phyloP scores from a whole-genome alignment of 1,139 yeast genomes.

The Entelexis paramagnoliae region DNA sequence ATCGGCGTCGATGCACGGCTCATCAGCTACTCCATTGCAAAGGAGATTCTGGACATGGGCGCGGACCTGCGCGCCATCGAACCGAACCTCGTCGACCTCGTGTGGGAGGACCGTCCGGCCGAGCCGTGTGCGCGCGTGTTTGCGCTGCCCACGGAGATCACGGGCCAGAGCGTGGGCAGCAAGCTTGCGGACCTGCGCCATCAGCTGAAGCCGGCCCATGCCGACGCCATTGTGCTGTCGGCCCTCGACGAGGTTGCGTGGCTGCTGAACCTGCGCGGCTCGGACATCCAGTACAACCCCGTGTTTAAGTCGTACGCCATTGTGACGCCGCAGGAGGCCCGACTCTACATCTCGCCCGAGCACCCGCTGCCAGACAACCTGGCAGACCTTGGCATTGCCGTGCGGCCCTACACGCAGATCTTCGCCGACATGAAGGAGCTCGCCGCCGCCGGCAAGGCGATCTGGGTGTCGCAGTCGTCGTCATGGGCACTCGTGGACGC shows the following conservation, averaged over 20 bases:
- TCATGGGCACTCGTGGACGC: constrained; percentile 30
- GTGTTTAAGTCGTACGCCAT: constrained; percentile 77
- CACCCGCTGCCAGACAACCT: constrained; percentile 6
- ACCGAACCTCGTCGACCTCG: constrained; percentile 61
- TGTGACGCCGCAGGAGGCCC: constrained; percentile 48
- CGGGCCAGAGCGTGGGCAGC: constrained; percentile 37
- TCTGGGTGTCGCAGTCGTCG: constrained; percentile 54
- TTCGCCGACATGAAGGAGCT: constrained; percentile 29
- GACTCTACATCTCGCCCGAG: constrained; percentile 56
- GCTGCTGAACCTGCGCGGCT: constrained; percentile 80
- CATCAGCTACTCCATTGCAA: constrained; percentile 36
- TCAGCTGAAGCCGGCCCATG: constrained; percentile 38
- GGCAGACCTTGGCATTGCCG: constrained; percentile 24
- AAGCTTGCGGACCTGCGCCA: constrained; percentile 40
- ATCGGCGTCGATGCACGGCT: constrained; percentile 62
- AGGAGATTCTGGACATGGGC: constrained; percentile 28
- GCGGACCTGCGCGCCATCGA: constrained; percentile 52
- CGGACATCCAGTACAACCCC: constrained; percentile 80
- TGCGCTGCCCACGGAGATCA: constrained; percentile 30
- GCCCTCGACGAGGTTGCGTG: constrained; percentile 90
- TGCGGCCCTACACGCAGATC: constrained; percentile 32
- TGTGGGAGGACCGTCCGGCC: constrained; percentile 51
- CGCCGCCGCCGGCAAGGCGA: constrained; percentile 20
- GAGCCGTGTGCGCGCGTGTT: constrained; percentile 31
- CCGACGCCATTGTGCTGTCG: constrained; percentile 45